Conservation (phyloP, 1,139 yeast species). For the Torulaspora globosa region DNA sequence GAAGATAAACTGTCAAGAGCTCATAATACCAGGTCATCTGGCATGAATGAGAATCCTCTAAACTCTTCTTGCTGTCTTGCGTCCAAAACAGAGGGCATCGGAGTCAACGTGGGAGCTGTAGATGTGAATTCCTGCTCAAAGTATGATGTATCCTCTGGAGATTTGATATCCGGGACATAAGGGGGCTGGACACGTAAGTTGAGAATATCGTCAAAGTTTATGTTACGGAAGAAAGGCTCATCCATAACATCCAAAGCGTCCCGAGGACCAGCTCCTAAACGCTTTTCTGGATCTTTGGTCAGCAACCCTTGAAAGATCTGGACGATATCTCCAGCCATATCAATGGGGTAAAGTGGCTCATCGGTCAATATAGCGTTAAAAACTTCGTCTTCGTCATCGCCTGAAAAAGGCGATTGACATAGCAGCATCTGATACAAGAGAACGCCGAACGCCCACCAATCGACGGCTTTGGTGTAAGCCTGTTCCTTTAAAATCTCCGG, state of each 20-base stretch:
- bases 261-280: conserved; percentile 80
- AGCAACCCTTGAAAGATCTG: conserved; percentile 85
- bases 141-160: conserved; percentile 87
- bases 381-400: conserved; percentile 97
- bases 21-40: conserved; percentile 47
- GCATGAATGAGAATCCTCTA: conserved; percentile 90
- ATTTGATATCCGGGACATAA: conserved; percentile 69
- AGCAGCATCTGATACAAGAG: conserved; percentile 90
- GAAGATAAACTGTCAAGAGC: neutral
- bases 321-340: conserved; percentile 96
- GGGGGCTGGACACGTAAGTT: conserved; percentile 78
- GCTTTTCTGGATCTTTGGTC: conserved; percentile 77
- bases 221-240: conserved; percentile 87
- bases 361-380: conserved; percentile 96
- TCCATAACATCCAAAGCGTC: conserved; percentile 95
- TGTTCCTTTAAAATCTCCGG: conserved; percentile 95
- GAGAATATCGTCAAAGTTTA: conserved; percentile 82
- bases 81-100: conserved; percentile 82
- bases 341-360: conserved; percentile 96
- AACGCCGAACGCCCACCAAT: conserved; percentile 99
- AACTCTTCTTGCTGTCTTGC: conserved; percentile 92
- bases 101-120: conserved; percentile 92
- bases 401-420: conserved; percentile 95
- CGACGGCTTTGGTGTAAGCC: conserved; percentile 88
- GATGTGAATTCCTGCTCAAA: conserved; percentile 93